Base-by-base conservation (phyloP, 2,329 filamentous ascomycete genomes). In the Aspergillus niger region DNA sequence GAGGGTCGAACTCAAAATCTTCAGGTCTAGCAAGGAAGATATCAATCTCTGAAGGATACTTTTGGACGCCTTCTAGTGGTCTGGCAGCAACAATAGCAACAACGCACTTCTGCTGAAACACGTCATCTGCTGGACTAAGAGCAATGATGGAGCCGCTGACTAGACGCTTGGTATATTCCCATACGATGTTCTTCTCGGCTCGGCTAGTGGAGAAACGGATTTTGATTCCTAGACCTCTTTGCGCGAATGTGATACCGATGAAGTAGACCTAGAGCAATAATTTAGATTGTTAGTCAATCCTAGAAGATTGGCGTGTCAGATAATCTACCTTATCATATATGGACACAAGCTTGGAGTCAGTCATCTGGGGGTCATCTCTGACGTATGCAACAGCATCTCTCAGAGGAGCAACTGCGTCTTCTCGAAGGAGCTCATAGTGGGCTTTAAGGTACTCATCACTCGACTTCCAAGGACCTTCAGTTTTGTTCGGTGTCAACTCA, bases 381-480 rank as follows among this genome's bases (percentile, higher is more conserved):
- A 90, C 83, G 11, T 81, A 75, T 0, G 79, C 76, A 1, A 96
- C 83, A 0, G 90, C 87, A 63, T 86, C 82, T 6, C 92, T 84
- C 0, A 97, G 80, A 1, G 88, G 83, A 11, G 89, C 84, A 3
- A 91, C 79, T 0, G 87, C 85, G 70, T 97, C 92, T 69, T 92
- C 90, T 2, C 92, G 84, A 7, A 92, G 81, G 1, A 97, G 83
- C 3, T 86, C 80, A 70, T 95, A 96, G 53, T 96, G 91, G 0
- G 86, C 83, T 32, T 85, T 79, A 0, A 97, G 79, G 60, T 96
- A 97, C 0, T 82, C 79, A 1, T 86, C 81, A 49, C 85, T 88
- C 4, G 81, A 85, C 0, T 75, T 64, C 81, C 88, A 94, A 0
- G 86, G 78, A 0, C 80, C 80, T 0, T 83, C 64, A 20, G 87